Evolutionary conservation across 2,329 filamentous ascomycete species (phyloP).

Genomic region (Orbilia quercus): DNA sequence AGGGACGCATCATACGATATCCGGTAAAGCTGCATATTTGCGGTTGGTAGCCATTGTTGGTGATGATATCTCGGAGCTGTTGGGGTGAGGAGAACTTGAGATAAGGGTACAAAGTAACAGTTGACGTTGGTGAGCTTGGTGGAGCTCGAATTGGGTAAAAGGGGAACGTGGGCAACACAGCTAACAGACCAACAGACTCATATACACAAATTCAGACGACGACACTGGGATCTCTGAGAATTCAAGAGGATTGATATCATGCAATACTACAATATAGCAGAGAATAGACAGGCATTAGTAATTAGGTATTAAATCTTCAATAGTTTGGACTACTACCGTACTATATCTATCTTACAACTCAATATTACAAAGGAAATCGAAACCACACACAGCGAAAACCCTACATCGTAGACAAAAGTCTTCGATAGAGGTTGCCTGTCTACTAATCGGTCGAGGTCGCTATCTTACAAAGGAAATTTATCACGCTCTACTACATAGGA

Average conservation of each 20-base stretch:
- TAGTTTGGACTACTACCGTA: conserved; percentile 5
- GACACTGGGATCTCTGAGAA: background rate
- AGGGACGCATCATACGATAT: conserved; percentile 70
- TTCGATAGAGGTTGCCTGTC: background rate
- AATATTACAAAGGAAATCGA: conserved; percentile 34
- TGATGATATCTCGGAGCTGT: background rate
- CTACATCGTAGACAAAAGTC: background rate
- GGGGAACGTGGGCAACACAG: conserved; percentile 20
- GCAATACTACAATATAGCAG: background rate
- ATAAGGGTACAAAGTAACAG: background rate
- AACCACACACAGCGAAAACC: background rate
- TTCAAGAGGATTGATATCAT: too few species aligned
- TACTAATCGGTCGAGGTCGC: background rate
- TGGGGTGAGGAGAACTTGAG: background rate
- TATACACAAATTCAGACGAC: background rate
- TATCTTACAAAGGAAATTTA: conserved; percentile 29
- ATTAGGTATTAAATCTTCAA: conserved; percentile 31
- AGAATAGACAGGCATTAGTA: conserved; percentile 2
- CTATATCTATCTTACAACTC: conserved; percentile 17
- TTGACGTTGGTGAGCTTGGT: conserved; percentile 10
- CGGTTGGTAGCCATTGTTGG: conserved; percentile 75
- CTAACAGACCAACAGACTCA: too few species aligned
- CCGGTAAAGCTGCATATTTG: conserved; percentile 79
- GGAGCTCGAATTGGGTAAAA: background rate
- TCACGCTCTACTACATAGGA: conserved; percentile 40